Evolutionary conservation across 2,329 filamentous ascomycete genomes (phyloP), one percentile per base, ranked within the genome.

Genomic region (Fusarium pseudoanthophilum): DNA sequence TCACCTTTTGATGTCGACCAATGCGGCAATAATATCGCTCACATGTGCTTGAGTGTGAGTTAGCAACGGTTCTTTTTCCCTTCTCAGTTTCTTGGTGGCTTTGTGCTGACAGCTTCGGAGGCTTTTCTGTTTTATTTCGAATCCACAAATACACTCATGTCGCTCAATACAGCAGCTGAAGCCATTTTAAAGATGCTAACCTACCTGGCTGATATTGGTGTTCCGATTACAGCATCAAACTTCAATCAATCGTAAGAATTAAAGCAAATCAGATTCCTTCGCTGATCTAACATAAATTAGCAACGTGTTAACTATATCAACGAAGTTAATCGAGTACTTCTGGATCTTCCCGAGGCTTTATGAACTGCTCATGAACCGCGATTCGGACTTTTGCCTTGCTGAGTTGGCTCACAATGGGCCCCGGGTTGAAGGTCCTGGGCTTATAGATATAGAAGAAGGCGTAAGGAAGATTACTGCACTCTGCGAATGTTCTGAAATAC

Each of bases 261-360:
- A 9, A 51, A 2, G 1, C 3, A 3, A 0, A 0, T 7, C 30
- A 24, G 0, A 13, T 18, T 24, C 1, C 7, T 2, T 1, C 4
- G 5, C 15, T 3, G 4, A 32, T 11, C 28, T 51, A 20, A 51
- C 15, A 6, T 51, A 0, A 24, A 18, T 4, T 9, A 51, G 48
- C 7, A 24, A 21, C 20, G 0, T 48, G 0, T 21, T 48, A 2
- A 48, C 45, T 4, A 4, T 18, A 49, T 18, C 21, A 30, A 28
- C 26, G 26, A 28, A 28, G 26, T 28, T 28, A 28, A 28, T 28
- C 26, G 26, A 28, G 26, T 28, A 28, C 26, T 28, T 28, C 7
- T 18, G n/a, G 6, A 4, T 24, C 0, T n/a, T 53, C 4, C 49
- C 49, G 13, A 10, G 21, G 3, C 21, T 40, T 0, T 7, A 57